These are phyloP conservation scores for Blumeria hordei DNA, from an alignment of 2,329 filamentous ascomycete genomes.

Conservation along the genomic window DNA sequence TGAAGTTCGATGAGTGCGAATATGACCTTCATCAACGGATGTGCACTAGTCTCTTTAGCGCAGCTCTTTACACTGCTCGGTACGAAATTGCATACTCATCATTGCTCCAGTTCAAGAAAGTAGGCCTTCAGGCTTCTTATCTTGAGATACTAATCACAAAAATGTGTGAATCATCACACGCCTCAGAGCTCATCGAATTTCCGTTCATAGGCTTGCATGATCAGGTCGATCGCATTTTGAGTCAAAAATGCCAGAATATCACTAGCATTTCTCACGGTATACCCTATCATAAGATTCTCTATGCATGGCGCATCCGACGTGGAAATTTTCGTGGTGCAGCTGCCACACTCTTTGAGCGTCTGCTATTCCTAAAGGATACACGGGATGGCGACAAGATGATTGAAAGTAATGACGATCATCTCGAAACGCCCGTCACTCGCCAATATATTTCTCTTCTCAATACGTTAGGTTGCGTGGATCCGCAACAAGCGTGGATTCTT, in stretches of 20 bases:
- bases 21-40: constrained; percentile 25
- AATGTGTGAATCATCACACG: constrained; percentile 44
- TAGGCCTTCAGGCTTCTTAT: constrained; percentile 44
- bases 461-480: constrained; percentile 62
- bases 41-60: constrained; percentile 62
- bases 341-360: constrained; percentile 34
- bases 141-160: constrained; percentile 44
- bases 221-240: constrained; percentile 56
- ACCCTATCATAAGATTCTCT: constrained; percentile 72
- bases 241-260: constrained; percentile 43
- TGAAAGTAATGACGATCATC: constrained; percentile 20
- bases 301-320: constrained; percentile 71
- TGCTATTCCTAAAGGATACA: constrained; percentile 33
- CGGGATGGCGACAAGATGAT: constrained; percentile 33
- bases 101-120: constrained; percentile 47
- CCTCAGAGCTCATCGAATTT: constrained; percentile 44
- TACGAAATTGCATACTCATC: constrained; percentile 68
- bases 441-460: constrained; percentile 87
- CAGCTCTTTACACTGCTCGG: constrained; percentile 52
- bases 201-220: constrained; percentile 58
- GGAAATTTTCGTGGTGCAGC: constrained; percentile 67
- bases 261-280: constrained; percentile 38
- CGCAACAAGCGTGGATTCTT: constrained; percentile 61
- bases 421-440: constrained; percentile 41
- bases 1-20: constrained; percentile 5